A percentile compares a stretch with the other conserved stretches of the same genome.
phyloP scores from a whole-genome alignment of 495 filamentous ascomycete genomes.

The Hapsidospora chrysogenum region DNA sequence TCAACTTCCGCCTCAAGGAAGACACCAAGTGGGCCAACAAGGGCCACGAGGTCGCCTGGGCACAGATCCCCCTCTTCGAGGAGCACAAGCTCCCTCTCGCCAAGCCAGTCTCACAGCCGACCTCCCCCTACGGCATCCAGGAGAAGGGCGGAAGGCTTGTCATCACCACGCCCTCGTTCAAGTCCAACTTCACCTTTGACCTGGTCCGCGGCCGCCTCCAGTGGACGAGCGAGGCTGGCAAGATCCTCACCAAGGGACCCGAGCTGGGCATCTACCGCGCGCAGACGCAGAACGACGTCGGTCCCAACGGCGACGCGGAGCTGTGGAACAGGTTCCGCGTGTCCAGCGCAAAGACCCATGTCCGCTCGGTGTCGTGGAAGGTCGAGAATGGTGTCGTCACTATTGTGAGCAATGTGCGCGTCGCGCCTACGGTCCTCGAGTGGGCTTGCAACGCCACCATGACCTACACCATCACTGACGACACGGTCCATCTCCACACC shows the following conservation, averaged over 20 bases:
- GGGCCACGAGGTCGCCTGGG: slow-evolving; percentile 33
- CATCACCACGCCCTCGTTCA: slow-evolving; percentile 9
- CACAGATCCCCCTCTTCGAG: slow-evolving; percentile 24
- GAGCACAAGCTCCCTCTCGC: slow-evolving; percentile 11
- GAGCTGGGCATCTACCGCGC: slow-evolving; percentile 32
- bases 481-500: slow-evolving; percentile 26
- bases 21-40: slow-evolving; percentile 26
- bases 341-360: slow-evolving; percentile 15
- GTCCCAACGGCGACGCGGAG: slow-evolving; percentile 7
- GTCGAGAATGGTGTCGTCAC: slow-evolving; percentile 13
- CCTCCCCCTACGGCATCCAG: background rate
- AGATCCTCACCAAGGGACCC: slow-evolving; percentile 25
- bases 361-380: slow-evolving; percentile 24
- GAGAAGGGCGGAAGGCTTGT: slow-evolving; percentile 7
- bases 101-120: slow-evolving; percentile 10
- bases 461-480: slow-evolving; percentile 33
- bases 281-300: slow-evolving; percentile 49
- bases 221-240: slow-evolving; percentile 11
- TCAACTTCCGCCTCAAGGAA: slow-evolving; percentile 23
- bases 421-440: slow-evolving; percentile 42
- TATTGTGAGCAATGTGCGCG: slow-evolving; percentile 25
- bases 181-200: slow-evolving; percentile 25
- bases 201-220: slow-evolving; percentile 18
- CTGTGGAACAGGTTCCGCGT: background rate
- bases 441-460: slow-evolving; percentile 40